phyloP scores from a whole-genome alignment of 2,329 filamentous ascomycete genomes.

The Ophiosphaerella narmari region DNA sequence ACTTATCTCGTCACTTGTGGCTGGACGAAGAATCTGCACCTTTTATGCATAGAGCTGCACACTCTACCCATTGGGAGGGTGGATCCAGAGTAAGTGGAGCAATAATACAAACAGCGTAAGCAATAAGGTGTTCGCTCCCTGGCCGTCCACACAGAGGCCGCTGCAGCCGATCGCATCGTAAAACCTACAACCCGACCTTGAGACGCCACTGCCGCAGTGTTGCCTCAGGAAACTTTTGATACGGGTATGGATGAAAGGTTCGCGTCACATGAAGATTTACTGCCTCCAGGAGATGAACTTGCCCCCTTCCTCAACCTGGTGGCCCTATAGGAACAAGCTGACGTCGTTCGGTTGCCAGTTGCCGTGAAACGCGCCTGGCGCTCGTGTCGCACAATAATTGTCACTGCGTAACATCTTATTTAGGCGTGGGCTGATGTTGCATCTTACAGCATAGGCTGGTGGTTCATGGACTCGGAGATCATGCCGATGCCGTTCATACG shows the following conservation, averaged over 20 bases:
- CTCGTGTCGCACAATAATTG: not conserved
- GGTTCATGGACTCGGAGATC: constrained; percentile 6
- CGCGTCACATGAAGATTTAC: no score
- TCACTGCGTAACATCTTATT: constrained; percentile 3
- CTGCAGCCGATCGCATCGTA: not conserved
- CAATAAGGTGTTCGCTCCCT: not conserved
- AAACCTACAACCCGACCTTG: not conserved
- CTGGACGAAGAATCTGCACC: not conserved
- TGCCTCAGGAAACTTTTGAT: not conserved
- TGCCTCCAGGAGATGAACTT: no score
- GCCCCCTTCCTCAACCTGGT: no score
- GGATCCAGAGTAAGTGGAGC: not conserved
- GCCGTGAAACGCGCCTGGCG: constrained; percentile 8
- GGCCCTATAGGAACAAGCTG: no score
- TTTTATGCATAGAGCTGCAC: not conserved
- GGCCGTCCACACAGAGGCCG: not conserved
- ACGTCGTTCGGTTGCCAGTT: not conserved
- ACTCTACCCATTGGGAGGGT: not conserved
- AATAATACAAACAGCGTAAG: not conserved
- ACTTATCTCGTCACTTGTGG: not conserved
- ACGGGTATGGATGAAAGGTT: no score
- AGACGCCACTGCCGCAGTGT: not conserved
- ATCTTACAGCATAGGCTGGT: not conserved
- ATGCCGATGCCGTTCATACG: constrained; percentile 13
- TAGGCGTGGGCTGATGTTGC: constrained; percentile 2